Evolutionary conservation across 177 flowering plant species (phyloP).

Genomic region (Vitis hybrid): DNA sequence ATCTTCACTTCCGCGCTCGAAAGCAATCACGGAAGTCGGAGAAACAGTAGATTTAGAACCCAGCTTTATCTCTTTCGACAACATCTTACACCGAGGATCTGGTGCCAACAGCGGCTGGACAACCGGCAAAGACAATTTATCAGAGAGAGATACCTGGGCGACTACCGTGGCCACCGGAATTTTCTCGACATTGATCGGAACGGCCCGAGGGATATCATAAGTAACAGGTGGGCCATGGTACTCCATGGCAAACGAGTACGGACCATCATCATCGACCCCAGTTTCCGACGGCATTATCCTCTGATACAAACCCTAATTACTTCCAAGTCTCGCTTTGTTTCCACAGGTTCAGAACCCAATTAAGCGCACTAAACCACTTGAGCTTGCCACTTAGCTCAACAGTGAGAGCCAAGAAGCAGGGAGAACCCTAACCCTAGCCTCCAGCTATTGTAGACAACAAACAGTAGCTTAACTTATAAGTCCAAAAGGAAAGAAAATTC

Average conservation of each 20-base stretch:
- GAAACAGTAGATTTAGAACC: conserved; percentile 34
- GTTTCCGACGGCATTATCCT: conserved; percentile 34
- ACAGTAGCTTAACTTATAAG: background rate
- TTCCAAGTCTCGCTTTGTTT: too few relatives aligned
- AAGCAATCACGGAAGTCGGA: conserved; percentile 56
- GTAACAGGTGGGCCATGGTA: conserved; percentile 77
- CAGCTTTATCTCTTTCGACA: conserved; percentile 36
- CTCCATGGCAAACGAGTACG: conserved; percentile 77
- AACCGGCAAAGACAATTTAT: conserved; percentile 57
- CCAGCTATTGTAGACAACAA: background rate
- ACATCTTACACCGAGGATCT: conserved; percentile 25
- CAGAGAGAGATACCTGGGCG: conserved; percentile 25
- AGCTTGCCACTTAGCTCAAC: too few relatives aligned
- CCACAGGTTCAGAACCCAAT: background rate
- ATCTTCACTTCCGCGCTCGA: conserved; percentile 20
- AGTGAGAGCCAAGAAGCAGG: too few relatives aligned
- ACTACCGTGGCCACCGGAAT: conserved; percentile 80
- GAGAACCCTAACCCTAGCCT: background rate
- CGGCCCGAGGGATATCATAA: conserved; percentile 62
- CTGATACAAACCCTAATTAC: conserved; percentile 19
- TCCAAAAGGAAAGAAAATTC: background rate
- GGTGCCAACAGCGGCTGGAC: conserved; percentile 61
- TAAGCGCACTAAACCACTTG: too few relatives aligned
- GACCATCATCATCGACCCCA: conserved; percentile 30
- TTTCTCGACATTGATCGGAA: conserved; percentile 63